Evolutionary conservation across 805 yeast species (phyloP), one percentile per base, ranked within the genome.

Genomic region (Candida andamanensis): DNA sequence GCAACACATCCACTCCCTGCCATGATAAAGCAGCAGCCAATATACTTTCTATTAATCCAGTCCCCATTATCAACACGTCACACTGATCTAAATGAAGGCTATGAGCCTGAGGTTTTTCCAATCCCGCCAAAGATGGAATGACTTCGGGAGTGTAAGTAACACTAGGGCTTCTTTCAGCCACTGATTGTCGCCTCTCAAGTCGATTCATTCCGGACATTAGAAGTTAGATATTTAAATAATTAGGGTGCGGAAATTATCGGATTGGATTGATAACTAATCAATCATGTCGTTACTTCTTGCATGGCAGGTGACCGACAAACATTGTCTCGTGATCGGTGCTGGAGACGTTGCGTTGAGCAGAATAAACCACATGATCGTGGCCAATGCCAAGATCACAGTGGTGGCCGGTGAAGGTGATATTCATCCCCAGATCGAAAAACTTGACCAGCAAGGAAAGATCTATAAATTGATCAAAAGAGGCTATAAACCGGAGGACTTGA

Each of bases 1-100:
- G 98, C 26, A 92, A 63, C 6, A 92, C 97, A 42, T 73, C 78
- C n/a, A 92, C 78, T n/a, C 98, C 98, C 47, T 86, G 95, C 97
- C 98, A 92, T 9, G 97, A 82, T 28, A 92, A 67, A 0, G 97
- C 90, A 9, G 97, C 95, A 0, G 97, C 96, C 29, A 87, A 59
- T 9, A 92, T 78, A 44, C 86, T 76, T 55, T 92, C 95, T 2
- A 79, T 80, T 25, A 92, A 67, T 3, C 97, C 97, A 0, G 98
- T 90, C 22, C 98, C 98, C 42, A 83, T 76, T 35, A 92, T 83
- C 18, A 92, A 68, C 10, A 92, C 95, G 52, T 92, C 98, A 45
- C 86, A 85, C 22, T 55, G 57, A 40, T 62, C 66, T 40, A 79
- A 63, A 17, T 80, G 85, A 5, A 92, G 78, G 21, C 76, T 71